A percentile compares a stretch with the other conserved stretches of the same genome.
phyloP scores from a whole-genome alignment of 1,139 yeast genomes.

The Sugiyamaella xylanicola region DNA sequence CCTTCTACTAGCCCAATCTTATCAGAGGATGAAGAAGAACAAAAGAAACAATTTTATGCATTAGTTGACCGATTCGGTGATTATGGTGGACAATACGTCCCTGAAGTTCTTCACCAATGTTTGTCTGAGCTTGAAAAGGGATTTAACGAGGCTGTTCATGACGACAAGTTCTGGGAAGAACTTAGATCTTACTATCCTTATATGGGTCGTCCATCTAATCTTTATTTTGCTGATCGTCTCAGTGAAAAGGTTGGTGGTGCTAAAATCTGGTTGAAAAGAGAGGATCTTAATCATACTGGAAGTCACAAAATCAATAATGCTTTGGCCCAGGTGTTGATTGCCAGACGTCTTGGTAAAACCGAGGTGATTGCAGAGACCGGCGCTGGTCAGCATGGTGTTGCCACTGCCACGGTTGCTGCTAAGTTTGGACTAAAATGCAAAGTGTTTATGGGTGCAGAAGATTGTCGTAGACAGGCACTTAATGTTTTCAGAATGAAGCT shows the following conservation, averaged over 20 bases:
- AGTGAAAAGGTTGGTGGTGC: constrained; percentile 95
- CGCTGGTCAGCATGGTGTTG: constrained; percentile 99
- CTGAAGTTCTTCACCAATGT: constrained; percentile 93
- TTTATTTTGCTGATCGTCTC: constrained; percentile 88
- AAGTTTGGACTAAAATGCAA: constrained; percentile 94
- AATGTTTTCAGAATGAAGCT: constrained; percentile 97
- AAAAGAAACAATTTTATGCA: constrained; percentile 17
- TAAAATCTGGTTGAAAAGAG: constrained; percentile 96
- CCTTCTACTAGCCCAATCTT: neutral
- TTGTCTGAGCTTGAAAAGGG: constrained; percentile 84
- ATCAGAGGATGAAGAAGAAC: constrained; percentile 11
- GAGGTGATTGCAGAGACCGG: constrained; percentile 98
- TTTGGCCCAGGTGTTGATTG: constrained; percentile 88
- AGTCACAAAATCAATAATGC: constrained; percentile 98
- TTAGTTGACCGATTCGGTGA: constrained; percentile 66
- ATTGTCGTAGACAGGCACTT: constrained; percentile 96
- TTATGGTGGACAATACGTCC: constrained; percentile 98
- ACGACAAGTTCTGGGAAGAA: constrained; percentile 91
- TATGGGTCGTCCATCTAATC: constrained; percentile 94
- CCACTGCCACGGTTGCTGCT: constrained; percentile 99
- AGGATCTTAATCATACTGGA: constrained; percentile 97
- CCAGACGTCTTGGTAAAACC: constrained; percentile 87
- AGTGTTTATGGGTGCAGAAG: constrained; percentile 99
- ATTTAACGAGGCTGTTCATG: constrained; percentile 84
- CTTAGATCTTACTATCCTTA: constrained; percentile 78